Conservation (phyloP, 2,329 filamentous ascomycete species). For the Ophiosphaerella herpotricha region DNA sequence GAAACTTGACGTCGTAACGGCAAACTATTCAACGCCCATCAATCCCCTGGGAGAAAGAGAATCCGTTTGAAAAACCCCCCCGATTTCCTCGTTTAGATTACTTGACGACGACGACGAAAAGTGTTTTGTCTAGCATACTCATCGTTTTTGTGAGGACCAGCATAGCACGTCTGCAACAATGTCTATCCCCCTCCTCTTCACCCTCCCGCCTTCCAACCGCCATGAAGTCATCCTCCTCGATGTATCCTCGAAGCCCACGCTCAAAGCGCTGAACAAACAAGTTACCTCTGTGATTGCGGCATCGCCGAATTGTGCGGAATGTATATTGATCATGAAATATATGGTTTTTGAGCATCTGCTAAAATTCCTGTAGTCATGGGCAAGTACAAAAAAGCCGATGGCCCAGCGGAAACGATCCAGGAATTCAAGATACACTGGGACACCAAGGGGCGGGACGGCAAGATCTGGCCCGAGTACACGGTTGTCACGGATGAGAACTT, state of each 20-base stretch:
- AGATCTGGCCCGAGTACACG: slow-evolving; percentile 43
- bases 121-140: too few species aligned
- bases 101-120: background rate
- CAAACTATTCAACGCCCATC: too few species aligned
- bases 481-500: slow-evolving; percentile 40
- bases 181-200: slow-evolving; percentile 42
- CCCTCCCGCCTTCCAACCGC: slow-evolving; percentile 36
- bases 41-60: too few species aligned
- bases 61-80: background rate
- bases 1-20: background rate
- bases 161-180: slow-evolving; percentile 7
- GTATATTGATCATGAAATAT: slow-evolving; percentile 10
- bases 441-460: slow-evolving; percentile 30
- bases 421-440: slow-evolving; percentile 41
- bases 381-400: slow-evolving; percentile 34
- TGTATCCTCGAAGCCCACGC: slow-evolving; percentile 18
- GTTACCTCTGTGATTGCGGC: slow-evolving; percentile 27
- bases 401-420: slow-evolving; percentile 29
- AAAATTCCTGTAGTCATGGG: slow-evolving; percentile 26
- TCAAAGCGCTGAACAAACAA: slow-evolving; percentile 41
- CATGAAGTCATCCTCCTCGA: slow-evolving; percentile 41
- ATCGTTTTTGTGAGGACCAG: too few species aligned
- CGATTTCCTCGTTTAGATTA: background rate
- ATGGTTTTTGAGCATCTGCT: too few species aligned
- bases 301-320: slow-evolving; percentile 39